Base-by-base conservation (phyloP, 176 grass and related monocot species). In the Tillandsia fasciculata region DNA sequence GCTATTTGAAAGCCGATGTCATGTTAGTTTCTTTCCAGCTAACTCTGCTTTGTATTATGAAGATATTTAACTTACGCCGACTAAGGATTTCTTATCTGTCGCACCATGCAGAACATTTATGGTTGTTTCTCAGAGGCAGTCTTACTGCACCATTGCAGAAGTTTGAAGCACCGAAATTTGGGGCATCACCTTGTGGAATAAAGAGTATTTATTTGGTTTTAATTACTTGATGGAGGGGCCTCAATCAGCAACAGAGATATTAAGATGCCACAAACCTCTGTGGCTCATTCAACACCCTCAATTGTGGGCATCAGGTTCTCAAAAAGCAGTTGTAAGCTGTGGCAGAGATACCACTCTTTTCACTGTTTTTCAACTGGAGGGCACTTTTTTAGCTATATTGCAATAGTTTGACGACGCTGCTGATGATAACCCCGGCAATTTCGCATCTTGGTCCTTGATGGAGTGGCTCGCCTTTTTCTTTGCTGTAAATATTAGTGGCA, bases 1-100 rank as follows among this genome's bases (percentile, higher is more conserved):
- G 18, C 49, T 76, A 3, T 15, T 67, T 67, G 57, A 64, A 26
- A 49, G n/a, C 50, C 51, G 11, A 48, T 76, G 67, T 67, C 53
- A 79, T 66, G 84, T 81, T 33, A 76, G 77, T 70, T 61, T n/a
- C 22, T 52, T 79, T 79, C 18, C 64, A 63, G 13, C 50, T 76
- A 63, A 50, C 17, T 54, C 80, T 74, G 11, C 47, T 54, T 2
- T 70, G 70, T 22, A 51, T 14, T 49, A 12, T 66, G 12, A 0
- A 51, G 66, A 75, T 53, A 67, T 24, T 14, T 12, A 10, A 50
- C 20, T 82, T 76, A 49, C 68, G 56, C 20, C 7, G 22, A 61
- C 22, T 18, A 61, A 18, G 56, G 22, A 72, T n/a, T 83, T 52
- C 51, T 73, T 28, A 69, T 75, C 51, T 20, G 50, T 72, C 29